These are phyloP conservation scores for Clitopilus hobsonii DNA, from an alignment of 768 basidiomycete species.

Conservation along the genomic window DNA sequence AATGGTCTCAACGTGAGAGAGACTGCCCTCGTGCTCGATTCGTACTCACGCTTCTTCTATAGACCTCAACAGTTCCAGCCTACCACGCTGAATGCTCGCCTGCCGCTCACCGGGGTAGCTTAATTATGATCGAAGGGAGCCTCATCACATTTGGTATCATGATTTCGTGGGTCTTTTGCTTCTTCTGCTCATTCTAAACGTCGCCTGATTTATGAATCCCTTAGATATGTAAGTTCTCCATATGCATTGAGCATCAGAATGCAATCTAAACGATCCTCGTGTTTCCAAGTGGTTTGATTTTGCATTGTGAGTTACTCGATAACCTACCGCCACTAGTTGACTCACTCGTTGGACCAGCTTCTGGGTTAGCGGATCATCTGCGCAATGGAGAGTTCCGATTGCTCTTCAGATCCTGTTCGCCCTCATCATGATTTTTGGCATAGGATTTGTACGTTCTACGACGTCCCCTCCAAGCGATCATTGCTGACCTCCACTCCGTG, in stretches of 20 bases:
- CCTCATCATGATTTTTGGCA: constrained; percentile 44
- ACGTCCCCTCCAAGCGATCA: neutral
- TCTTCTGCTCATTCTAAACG: neutral
- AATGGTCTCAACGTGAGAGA: constrained; percentile 54
- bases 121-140: constrained; percentile 64
- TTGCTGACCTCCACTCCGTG: neutral
- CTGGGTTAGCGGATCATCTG: constrained; percentile 45
- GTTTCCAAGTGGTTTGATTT: constrained; percentile 55
- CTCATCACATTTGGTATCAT: constrained; percentile 62
- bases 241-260: neutral
- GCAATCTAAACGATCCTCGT: neutral
- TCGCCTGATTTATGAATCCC: neutral
- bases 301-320: constrained; percentile 40
- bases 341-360: constrained; percentile 26
- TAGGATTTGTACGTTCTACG: constrained; percentile 39
- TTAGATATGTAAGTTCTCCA: constrained; percentile 8
- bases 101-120: constrained; percentile 50
- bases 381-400: constrained; percentile 62
- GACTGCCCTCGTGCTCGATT: neutral
- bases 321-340: neutral
- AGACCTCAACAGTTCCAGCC: constrained; percentile 63
- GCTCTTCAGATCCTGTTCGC: constrained; percentile 56
- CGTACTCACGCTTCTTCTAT: neutral
- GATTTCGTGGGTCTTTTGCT: constrained; percentile 42
- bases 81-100: constrained; percentile 68